Percentiles rank a stretch among this genome's conserved stretches.
Conservation (phyloP, 2,329 filamentous ascomycete species). For the Phaeosphaeria sp. region DNA sequence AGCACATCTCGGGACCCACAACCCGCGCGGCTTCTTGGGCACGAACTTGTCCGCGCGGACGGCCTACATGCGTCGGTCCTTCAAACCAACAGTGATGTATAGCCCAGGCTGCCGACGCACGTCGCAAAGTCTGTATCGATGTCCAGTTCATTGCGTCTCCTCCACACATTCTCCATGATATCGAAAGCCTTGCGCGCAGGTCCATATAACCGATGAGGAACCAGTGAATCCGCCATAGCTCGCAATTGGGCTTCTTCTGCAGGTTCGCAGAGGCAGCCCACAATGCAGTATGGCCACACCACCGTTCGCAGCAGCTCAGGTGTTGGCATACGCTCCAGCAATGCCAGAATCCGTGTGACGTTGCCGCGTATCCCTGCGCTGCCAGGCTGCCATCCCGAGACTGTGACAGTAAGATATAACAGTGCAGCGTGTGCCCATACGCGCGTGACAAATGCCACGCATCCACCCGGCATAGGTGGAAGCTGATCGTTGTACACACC, state of each 20-base stretch:
- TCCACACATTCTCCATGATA: conserved; percentile 49
- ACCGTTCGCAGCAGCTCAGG: conserved; percentile 32
- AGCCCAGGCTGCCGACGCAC: neutral
- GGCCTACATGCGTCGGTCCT: neutral
- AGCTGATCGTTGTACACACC: neutral
- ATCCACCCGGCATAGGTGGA: neutral
- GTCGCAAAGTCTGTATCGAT: neutral
- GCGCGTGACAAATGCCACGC: conserved; percentile 10
- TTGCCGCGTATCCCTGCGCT: conserved; percentile 17
- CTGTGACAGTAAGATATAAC: conserved; percentile 25
- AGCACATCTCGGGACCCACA: neutral
- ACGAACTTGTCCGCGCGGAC: neutral
- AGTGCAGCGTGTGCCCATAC: conserved; percentile 31
- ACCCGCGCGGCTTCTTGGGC: neutral
- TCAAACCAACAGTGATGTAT: neutral
- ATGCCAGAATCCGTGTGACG: conserved; percentile 16
- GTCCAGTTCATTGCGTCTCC: neutral
- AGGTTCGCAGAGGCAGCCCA: conserved; percentile 30
- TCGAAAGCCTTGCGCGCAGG: conserved; percentile 36
- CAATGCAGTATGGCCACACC: conserved; percentile 43
- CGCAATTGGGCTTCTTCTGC: conserved; percentile 26
- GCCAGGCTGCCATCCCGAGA: conserved; percentile 30
- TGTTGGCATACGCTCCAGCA: conserved; percentile 17
- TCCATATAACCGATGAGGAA: conserved; percentile 29
- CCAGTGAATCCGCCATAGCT: conserved; percentile 22